Percentiles rank a stretch among this genome's conserved stretches.
phyloP scores from a whole-genome alignment of 2,329 filamentous ascomycete species.

The Chaetomium strumarium region DNA sequence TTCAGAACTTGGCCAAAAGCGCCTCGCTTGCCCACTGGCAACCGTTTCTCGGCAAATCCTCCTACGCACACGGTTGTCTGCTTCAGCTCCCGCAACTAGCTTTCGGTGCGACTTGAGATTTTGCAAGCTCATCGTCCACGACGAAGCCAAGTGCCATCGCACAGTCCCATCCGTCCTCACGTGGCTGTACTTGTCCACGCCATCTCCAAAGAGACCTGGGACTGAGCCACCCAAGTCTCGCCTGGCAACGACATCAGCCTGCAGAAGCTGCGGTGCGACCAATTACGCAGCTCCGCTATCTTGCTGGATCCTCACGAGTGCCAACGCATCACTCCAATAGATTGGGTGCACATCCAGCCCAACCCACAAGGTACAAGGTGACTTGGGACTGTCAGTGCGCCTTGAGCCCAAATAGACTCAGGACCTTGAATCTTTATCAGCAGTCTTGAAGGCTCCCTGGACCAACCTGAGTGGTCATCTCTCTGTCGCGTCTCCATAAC shows the following conservation, averaged over 20 bases:
- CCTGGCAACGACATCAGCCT: conserved; percentile 47
- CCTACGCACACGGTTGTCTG: conserved; percentile 19
- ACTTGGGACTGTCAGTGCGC: conserved; percentile 36
- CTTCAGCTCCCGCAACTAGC: conserved; percentile 1
- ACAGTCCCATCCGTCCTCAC: conserved; percentile 31
- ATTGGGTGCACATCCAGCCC: conserved; percentile 46
- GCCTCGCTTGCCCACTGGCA: not conserved
- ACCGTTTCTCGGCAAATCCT: conserved; percentile 21
- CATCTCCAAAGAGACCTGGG: conserved; percentile 31
- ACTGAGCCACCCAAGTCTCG: conserved; percentile 33
- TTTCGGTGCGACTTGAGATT: conserved; percentile 12
- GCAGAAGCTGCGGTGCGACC: conserved; percentile 54
- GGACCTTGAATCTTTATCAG: conserved; percentile 29
- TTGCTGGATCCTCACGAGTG: conserved; percentile 40
- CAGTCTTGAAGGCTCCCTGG: conserved; percentile 9
- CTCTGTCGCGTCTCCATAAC: conserved; percentile 8
- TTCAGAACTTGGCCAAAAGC: conserved; percentile 25
- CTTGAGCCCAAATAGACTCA: conserved; percentile 38
- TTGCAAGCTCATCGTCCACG: conserved; percentile 25
- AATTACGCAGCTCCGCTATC: conserved; percentile 47
- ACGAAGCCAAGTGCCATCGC: conserved; percentile 9
- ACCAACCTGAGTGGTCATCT: conserved; percentile 19
- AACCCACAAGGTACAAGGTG: conserved; percentile 40
- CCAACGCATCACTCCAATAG: conserved; percentile 59
- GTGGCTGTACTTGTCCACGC: conserved; percentile 37